Conservation (phyloP, 2,329 filamentous ascomycete species). For the Trichoderma sp. region DNA sequence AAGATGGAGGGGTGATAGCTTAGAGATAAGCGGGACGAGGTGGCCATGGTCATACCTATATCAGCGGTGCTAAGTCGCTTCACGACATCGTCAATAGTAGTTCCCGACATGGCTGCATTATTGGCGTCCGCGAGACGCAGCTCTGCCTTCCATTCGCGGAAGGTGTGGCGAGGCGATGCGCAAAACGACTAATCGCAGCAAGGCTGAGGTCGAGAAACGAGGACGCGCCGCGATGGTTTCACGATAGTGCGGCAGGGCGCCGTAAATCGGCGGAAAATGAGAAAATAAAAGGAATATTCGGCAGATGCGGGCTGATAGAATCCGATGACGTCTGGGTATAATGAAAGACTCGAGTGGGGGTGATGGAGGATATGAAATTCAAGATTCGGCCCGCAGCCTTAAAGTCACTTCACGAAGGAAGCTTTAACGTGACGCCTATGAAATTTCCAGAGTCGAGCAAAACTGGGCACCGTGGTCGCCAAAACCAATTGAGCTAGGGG, state of each 20-base stretch:
- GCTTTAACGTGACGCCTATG: conserved; percentile 29
- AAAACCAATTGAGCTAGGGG: conserved; percentile 46
- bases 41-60: conserved; percentile 47
- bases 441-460: conserved; percentile 42
- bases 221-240: conserved; percentile 23
- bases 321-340: background rate
- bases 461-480: conserved; percentile 43
- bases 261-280: background rate
- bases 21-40: background rate
- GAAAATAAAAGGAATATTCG: background rate
- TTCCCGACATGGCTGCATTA: conserved; percentile 61
- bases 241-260: background rate
- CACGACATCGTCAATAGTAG: conserved; percentile 63
- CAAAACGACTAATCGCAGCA: conserved; percentile 18
- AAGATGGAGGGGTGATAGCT: conserved; percentile 21
- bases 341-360: conserved; percentile 9
- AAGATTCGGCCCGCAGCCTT: conserved; percentile 21
- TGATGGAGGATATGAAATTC: conserved; percentile 14
- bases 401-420: conserved; percentile 3
- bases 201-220: conserved; percentile 25
- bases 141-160: conserved; percentile 39
- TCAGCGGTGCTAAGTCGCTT: conserved; percentile 59
- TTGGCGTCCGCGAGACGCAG: conserved; percentile 41
- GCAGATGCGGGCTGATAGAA: background rate
- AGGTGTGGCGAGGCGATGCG: conserved; percentile 27